phyloP scores from a whole-genome alignment of 2,329 filamentous ascomycete genomes.

The Fusarium transvaalense region DNA sequence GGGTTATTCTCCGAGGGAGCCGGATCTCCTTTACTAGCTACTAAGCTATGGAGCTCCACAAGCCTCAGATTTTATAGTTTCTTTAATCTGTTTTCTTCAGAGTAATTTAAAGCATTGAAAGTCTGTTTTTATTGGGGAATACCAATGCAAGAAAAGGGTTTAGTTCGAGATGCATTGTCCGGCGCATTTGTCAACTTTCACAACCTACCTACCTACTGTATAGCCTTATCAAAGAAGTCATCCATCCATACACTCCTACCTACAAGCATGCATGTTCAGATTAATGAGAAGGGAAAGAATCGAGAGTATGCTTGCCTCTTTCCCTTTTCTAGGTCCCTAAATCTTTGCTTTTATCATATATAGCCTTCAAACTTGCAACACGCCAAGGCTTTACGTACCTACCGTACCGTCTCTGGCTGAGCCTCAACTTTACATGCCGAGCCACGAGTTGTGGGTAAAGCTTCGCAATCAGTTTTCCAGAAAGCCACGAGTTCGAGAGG shows the following conservation, averaged over 20 bases:
- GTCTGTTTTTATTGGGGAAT: not conserved
- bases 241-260: not conserved
- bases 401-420: constrained; percentile 13
- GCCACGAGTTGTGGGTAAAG: constrained; percentile 28
- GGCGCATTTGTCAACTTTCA: not conserved
- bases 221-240: not conserved
- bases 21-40: constrained; percentile 28
- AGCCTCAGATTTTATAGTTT: not conserved
- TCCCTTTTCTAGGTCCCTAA: not conserved
- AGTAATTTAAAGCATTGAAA: not conserved
- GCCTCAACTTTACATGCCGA: constrained; percentile 22
- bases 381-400: constrained; percentile 24
- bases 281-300: not conserved
- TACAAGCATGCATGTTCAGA: not conserved
- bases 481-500: constrained; percentile 19
- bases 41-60: constrained; percentile 23
- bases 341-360: not conserved
- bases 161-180: no score
- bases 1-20: constrained; percentile 38
- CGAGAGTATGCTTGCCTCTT: not conserved
- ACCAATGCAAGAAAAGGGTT: not conserved
- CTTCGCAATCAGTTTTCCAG: constrained; percentile 14
- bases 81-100: not conserved
- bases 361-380: not conserved
- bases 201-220: no score